Evolutionary conservation across 2,329 filamentous ascomycete species (phyloP), one percentile per base, ranked within the genome.

Genomic region (Aspergillus awamori): DNA sequence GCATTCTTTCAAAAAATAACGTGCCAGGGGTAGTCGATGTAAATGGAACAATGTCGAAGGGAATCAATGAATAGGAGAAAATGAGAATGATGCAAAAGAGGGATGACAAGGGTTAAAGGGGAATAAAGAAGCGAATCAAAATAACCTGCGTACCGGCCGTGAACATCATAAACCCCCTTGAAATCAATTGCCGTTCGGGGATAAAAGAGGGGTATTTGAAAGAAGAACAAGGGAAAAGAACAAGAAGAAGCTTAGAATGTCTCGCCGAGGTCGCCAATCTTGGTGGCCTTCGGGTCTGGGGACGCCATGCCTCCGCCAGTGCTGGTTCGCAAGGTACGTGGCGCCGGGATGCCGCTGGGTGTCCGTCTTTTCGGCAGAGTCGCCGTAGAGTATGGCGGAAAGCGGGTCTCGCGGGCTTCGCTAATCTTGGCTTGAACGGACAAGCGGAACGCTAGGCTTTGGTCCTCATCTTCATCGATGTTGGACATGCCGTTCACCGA

Each of bases 401-500:
- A 66, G 30, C 71, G 69, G 20, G 72, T 65, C 15, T 78, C 74
- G 8, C 73, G 72, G 71, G 60, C 60, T 52, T 70, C 64, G 38
- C 67, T 72, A 20, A 67, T 64, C 55, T 62, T 70, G 22, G 64
- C 68, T 39, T 63, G 65, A 57, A 68, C 45, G 10, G 73, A 69
- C 45, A 79, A 77, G 13, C 80, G 83, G 11, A 83, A 83, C 2
- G 76, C 68, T 43, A 78, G 70, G 53, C 76, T 74, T 64, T 80
- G 83, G 38, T 81, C 80, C 63, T 85, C 84, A 54, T 84, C 79
- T 63, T 85, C 84, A 54, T 84, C 79, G 56, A 84, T 82, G 57
- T 83, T 79, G 65, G 83, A 84, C 71, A 88, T 81, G 70, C 84
- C 67, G 11, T 69, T 88, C 54, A 83, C 77, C 11, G 84, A 84